Conservation (phyloP, 2,329 filamentous ascomycete genomes). For the Claviceps sp. region DNA sequence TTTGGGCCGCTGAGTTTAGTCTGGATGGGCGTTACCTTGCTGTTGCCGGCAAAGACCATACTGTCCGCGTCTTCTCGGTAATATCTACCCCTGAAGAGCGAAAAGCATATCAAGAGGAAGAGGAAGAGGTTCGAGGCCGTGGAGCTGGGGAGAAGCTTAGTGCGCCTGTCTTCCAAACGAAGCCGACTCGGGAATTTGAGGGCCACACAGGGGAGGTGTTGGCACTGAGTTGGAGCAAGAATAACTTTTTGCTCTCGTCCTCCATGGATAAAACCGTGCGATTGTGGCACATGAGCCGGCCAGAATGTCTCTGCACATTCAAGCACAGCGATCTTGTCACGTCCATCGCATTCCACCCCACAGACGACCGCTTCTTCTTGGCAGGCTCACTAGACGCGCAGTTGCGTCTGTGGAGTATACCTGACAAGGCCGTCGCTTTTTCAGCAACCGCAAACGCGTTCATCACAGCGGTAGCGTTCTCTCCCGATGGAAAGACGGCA, state of each 20-base stretch:
- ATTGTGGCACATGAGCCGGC: conserved; percentile 77
- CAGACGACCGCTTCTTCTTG: conserved; percentile 91
- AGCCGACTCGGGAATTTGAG: conserved; percentile 64
- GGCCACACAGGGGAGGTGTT: conserved; percentile 79
- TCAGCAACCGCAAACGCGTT: conserved; percentile 67
- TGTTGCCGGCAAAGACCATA: conserved; percentile 77
- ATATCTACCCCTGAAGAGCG: conserved; percentile 73
- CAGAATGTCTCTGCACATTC: conserved; percentile 84
- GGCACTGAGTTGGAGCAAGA: conserved; percentile 97
- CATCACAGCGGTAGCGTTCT: conserved; percentile 88
- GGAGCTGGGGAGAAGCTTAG: conserved; percentile 50
- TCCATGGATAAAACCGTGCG: conserved; percentile 98
- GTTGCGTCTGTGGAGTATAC: conserved; percentile 88
- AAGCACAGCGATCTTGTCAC: conserved; percentile 93
- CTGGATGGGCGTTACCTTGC: conserved; percentile 83
- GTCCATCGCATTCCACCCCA: conserved; percentile 85
- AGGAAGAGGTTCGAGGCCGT: conserved; percentile 16
- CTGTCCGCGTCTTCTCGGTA: conserved; percentile 80
- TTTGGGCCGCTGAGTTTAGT: conserved; percentile 91
- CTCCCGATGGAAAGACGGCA: conserved; percentile 77
- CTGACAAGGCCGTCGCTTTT: conserved; percentile 85
- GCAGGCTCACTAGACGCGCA: conserved; percentile 85
- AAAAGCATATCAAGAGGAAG: conserved; percentile 54
- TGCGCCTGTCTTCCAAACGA: conserved; percentile 77
- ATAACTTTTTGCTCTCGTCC: conserved; percentile 89